A percentile compares a stretch with the other conserved stretches of the same genome.
Evolutionary conservation across 306 rosid genomes (phyloP).

Genomic region (Vigna trinervia): DNA sequence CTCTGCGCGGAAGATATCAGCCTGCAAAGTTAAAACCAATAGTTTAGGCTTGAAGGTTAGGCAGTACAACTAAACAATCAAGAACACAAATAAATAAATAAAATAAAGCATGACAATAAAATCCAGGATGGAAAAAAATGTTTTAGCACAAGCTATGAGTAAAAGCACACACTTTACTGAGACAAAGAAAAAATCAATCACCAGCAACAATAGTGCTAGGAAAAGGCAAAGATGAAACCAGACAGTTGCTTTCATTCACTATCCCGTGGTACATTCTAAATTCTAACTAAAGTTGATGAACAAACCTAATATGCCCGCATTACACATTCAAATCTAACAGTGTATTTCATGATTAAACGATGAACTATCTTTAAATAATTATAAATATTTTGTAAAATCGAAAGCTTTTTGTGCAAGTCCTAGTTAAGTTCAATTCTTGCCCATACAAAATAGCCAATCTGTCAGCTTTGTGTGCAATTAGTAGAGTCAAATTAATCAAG

Average conservation of each 20-base stretch:
- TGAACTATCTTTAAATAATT: not conserved
- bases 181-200: not conserved
- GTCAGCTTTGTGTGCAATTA: too few relatives aligned
- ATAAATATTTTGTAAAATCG: too few relatives aligned
- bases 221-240: not conserved
- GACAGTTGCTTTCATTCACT: not conserved
- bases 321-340: not conserved
- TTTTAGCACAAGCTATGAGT: conserved; percentile 25
- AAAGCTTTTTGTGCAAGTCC: too few relatives aligned
- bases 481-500: not conserved
- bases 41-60: conserved; percentile 26
- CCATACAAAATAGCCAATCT: too few relatives aligned
- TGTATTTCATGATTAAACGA: not conserved
- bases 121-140: not conserved
- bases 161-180: not conserved
- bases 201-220: not conserved
- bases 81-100: conserved; percentile 1
- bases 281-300: not conserved
- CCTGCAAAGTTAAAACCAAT: conserved; percentile 62
- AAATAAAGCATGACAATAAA: conserved; percentile 34
- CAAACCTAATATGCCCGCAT: not conserved
- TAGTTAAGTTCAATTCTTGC: too few relatives aligned
- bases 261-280: not conserved
- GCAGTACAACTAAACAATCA: conserved; percentile 31
- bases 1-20: conserved; percentile 90